phyloP scores from a whole-genome alignment of 768 basidiomycete genomes.

The Cystofilobasidium ferigula region DNA sequence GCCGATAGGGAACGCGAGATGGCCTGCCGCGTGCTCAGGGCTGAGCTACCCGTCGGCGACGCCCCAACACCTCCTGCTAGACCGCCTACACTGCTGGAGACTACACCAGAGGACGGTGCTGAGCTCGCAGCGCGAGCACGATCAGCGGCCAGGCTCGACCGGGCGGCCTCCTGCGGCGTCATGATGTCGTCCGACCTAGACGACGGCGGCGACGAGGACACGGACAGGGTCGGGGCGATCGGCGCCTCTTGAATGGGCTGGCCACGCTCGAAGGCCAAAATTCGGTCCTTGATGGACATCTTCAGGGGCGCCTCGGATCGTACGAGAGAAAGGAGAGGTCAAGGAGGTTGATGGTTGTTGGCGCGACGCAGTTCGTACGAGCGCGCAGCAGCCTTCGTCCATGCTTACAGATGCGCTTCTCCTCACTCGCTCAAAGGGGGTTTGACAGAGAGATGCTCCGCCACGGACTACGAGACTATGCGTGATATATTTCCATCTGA shows the following conservation, averaged over 20 bases:
- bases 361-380: too few relatives aligned
- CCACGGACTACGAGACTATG: too few relatives aligned
- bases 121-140: background rate
- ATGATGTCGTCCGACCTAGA: background rate
- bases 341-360: too few relatives aligned
- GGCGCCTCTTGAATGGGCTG: background rate
- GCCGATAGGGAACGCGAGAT: background rate
- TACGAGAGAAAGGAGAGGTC: too few relatives aligned
- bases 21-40: background rate
- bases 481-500: too few relatives aligned
- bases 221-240: background rate
- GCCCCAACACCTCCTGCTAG: background rate
- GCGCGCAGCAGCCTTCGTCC: too few relatives aligned
- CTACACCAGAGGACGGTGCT: background rate
- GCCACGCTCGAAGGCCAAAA: background rate
- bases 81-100: background rate
- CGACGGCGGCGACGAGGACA: background rate
- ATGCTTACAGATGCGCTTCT: too few relatives aligned
- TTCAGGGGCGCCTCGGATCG: too few relatives aligned
- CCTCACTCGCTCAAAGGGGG: too few relatives aligned
- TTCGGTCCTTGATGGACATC: constrained; percentile 4
- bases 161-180: background rate
- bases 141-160: background rate
- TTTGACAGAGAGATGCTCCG: too few relatives aligned
- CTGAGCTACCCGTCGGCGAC: background rate